phyloP scores from a whole-genome alignment of 139 green algal genomes.

The Asterochloris erici region DNA sequence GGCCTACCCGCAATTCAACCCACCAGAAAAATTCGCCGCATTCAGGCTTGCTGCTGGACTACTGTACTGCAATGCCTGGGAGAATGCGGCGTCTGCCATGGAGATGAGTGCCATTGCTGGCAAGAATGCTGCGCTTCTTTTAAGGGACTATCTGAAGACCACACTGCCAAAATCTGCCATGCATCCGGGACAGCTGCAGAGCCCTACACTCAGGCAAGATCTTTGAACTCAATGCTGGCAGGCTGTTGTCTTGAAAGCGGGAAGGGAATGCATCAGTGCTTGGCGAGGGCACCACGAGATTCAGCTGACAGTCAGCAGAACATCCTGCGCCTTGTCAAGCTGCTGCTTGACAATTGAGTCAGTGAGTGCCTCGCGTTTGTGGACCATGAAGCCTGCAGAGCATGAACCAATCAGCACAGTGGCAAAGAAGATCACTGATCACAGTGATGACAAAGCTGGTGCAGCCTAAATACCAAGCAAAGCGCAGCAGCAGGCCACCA shows the following conservation, averaged over 20 bases:
- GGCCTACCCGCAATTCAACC: constrained; percentile 58
- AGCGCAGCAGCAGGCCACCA: too few relatives aligned
- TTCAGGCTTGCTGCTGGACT: constrained; percentile 58
- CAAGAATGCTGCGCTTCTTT: constrained; percentile 54
- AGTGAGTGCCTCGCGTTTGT: too few relatives aligned
- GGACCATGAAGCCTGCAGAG: too few relatives aligned
- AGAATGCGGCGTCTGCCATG: constrained; percentile 65
- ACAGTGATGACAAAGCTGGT: too few relatives aligned
- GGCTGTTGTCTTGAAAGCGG: too few relatives aligned
- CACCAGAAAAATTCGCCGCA: constrained; percentile 61
- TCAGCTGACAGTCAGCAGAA: neutral
- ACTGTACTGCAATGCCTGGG: constrained; percentile 59
- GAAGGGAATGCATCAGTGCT: too few relatives aligned
- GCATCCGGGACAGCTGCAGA: neutral
- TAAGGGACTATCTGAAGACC: constrained; percentile 28
- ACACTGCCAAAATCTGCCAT: neutral
- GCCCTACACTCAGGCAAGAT: too few relatives aligned
- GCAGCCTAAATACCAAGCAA: too few relatives aligned
- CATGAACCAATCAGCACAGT: too few relatives aligned
- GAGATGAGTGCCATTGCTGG: constrained; percentile 61
- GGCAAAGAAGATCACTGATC: too few relatives aligned
- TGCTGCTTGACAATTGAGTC: neutral
- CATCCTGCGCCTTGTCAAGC: constrained; percentile 1
- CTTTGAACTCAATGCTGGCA: too few relatives aligned
- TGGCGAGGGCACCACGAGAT: too few relatives aligned